These are phyloP conservation scores for Perkinsus olseni DNA, from an alignment of 169 alveolate species.

Conservation along the genomic window DNA sequence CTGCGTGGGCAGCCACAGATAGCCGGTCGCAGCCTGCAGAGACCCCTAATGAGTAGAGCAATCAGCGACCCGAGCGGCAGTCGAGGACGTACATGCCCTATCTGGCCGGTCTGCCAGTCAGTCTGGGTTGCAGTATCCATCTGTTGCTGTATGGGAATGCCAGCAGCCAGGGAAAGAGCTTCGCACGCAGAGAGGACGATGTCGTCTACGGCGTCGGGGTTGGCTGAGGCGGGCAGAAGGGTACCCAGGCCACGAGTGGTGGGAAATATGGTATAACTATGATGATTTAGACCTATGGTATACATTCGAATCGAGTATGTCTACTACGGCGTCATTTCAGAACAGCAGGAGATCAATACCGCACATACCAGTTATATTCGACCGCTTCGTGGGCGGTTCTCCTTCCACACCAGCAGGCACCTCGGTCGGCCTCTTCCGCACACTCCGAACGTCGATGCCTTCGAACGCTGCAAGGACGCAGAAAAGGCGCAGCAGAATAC, in stretches of 20 bases:
- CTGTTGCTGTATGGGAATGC: background rate
- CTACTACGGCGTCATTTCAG: too few species aligned
- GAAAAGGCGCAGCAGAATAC: too few species aligned
- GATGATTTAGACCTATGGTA: too few species aligned
- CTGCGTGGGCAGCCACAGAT: background rate
- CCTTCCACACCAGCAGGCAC: background rate
- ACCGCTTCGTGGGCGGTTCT: background rate
- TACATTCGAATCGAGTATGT: too few species aligned
- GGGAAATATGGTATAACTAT: too few species aligned
- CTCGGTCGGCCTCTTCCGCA: background rate
- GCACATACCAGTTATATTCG: background rate
- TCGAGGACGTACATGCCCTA: too few species aligned
- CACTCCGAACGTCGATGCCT: background rate
- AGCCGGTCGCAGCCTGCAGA: background rate
- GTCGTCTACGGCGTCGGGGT: background rate
- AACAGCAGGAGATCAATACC: too few species aligned
- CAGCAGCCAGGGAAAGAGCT: background rate
- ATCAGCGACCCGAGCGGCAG: too few species aligned
- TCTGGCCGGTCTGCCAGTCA: too few species aligned
- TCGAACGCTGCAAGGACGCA: background rate
- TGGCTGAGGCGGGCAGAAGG: background rate
- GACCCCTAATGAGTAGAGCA: background rate
- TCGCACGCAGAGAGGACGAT: background rate
- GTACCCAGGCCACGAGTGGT: too few species aligned
- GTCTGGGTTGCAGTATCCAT: too few species aligned